Base-by-base conservation (phyloP, 2,329 filamentous ascomycete species). In the Chrysosporium keratinophilum region DNA sequence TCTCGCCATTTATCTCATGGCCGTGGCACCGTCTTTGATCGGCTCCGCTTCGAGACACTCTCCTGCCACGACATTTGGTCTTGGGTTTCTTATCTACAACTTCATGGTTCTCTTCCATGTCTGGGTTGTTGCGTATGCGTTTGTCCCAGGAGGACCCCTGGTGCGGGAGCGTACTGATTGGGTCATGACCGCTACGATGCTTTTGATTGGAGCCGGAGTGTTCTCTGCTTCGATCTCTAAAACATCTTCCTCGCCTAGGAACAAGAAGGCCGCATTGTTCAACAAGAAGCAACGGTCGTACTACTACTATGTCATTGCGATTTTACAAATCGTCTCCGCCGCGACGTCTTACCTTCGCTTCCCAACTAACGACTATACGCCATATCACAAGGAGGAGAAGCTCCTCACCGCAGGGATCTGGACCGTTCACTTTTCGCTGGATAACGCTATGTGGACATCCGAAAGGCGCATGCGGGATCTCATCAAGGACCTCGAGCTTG, bases 381-480 rank as follows among this genome's bases (percentile, higher is more conserved):
- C 93, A 0, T 90, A 97, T 69, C 91, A 98, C 67, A 80, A 81
- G 37, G 82, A 95, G 51, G 85, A 90, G 58, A 93, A 93, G 61
- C 74, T 94, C 51, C 78, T 96, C 56, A 97, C 94, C 0, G 88
- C 89, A 1, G 93, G 93, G 61, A 97, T 98, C 68, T 98, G 93
- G 93, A 98, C 93, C 0, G 90, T 97, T 54, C 93, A 98, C 73
- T 98, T 98, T 69, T 90, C 87, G 12, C 81, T 98, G 17, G 93
- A 98, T 72, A 97, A 98, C 63, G 87, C 96, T 68, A 96, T 97
- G 90, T 97, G 89, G 88, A 91, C 88, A 9, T 95, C 91, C 0
- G 93, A 98, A 70, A 82, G 87, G 62, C 89, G 93, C 58, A 94
- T 95, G 82, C 85, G 88, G 55, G 85, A 96, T 73, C 76, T 95